These are phyloP conservation scores for Monilinia polystroma DNA, from an alignment of 2,329 filamentous ascomycete species.

Conservation along the genomic window DNA sequence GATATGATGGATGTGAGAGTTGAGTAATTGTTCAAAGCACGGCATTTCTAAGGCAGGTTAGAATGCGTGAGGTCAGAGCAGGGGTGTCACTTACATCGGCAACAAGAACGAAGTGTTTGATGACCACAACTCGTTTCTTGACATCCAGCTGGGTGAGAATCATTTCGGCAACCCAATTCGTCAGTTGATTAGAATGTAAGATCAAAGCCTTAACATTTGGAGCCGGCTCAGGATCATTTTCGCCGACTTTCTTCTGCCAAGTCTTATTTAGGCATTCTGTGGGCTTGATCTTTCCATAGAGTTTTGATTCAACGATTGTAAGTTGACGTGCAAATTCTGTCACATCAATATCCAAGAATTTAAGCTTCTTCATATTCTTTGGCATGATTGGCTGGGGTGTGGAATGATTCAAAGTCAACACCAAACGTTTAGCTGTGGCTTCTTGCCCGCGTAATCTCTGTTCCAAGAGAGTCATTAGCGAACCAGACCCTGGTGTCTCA, in stretches of 20 bases:
- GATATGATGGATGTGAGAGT: conserved; percentile 97
- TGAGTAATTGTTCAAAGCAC: conserved; percentile 90
- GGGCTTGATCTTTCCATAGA: conserved; percentile 94
- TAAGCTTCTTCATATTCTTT: conserved; percentile 99
- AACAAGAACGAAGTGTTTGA: conserved; percentile 96
- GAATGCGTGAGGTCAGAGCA: conserved; percentile 26
- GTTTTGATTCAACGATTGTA: conserved; percentile 91
- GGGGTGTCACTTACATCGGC: conserved; percentile 72
- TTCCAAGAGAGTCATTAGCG: conserved; percentile 82
- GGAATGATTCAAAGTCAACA: conserved; percentile 80
- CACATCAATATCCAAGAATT: conserved; percentile 95
- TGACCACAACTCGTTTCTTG: conserved; percentile 93
- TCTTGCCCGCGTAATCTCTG: conserved; percentile 88
- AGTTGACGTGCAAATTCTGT: conserved; percentile 96
- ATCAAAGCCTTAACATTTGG: conserved; percentile 95
- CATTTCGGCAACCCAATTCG: conserved; percentile 99
- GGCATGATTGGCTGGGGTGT: conserved; percentile 88
- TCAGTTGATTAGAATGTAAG: conserved; percentile 96
- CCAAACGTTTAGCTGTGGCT: conserved; percentile 77
- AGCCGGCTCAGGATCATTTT: conserved; percentile 80
- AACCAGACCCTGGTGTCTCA: conserved; percentile 83
- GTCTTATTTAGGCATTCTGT: conserved; percentile 98
- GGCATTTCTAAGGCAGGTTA: conserved; percentile 72
- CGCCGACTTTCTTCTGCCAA: conserved; percentile 92
- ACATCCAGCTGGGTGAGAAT: conserved; percentile 92